Percentiles rank a stretch among this genome's conserved stretches.
These are phyloP conservation scores for Phalaenopsis aphrodite DNA, from an alignment of 106 monocot genomes.

Conservation along the genomic window DNA sequence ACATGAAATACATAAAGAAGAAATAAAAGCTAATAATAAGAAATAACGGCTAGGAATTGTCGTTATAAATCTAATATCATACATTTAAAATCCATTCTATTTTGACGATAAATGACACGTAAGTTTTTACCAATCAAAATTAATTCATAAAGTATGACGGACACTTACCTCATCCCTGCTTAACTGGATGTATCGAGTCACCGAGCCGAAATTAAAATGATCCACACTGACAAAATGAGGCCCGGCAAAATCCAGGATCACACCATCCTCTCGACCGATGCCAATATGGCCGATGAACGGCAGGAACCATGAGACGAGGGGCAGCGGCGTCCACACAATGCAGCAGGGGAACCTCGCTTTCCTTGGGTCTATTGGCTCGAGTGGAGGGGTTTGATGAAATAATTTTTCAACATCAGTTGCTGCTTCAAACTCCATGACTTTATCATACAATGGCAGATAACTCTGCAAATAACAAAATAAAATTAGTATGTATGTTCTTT, in stretches of 20 bases:
- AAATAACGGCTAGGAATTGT: too few species aligned
- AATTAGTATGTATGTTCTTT: background rate
- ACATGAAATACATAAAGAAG: too few species aligned
- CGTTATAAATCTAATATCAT: too few species aligned
- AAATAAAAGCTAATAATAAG: too few species aligned
- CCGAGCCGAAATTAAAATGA: constrained; percentile 79
- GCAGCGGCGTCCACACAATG: constrained; percentile 90
- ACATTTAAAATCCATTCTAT: background rate
- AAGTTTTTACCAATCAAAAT: background rate
- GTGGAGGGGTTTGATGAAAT: constrained; percentile 7
- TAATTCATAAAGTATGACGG: background rate
- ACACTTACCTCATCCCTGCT: constrained; percentile 48
- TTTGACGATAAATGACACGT: background rate
- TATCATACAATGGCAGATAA: background rate
- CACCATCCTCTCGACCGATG: constrained; percentile 94
- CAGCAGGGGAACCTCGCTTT: constrained; percentile 85
- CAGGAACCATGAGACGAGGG: constrained; percentile 83
- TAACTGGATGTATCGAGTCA: constrained; percentile 70
- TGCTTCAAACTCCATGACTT: constrained; percentile 23
- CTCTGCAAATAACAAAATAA: background rate
- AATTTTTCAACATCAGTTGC: constrained; percentile 13
- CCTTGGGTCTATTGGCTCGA: constrained; percentile 61
- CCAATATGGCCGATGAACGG: constrained; percentile 93
- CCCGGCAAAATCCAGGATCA: constrained; percentile 90
- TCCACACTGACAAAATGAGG: constrained; percentile 91